A percentile compares a stretch with the other conserved stretches of the same genome.
Conservation (phyloP, 2,329 filamentous ascomycete genomes). For the Dothistroma pini region DNA sequence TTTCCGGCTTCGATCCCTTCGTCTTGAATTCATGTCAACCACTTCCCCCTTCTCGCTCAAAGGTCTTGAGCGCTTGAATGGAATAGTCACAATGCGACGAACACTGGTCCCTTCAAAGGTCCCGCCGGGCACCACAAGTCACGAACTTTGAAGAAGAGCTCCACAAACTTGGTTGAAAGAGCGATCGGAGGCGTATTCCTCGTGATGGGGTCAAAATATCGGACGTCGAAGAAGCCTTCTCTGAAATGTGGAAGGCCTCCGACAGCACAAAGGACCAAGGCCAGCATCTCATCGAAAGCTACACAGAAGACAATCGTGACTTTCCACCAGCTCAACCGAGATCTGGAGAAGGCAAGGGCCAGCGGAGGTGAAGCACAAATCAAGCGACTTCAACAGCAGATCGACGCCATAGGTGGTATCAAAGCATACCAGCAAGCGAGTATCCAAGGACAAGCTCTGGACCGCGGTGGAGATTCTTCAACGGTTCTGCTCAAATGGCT, state of each 20-base stretch:
- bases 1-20: background rate
- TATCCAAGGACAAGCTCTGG: constrained; percentile 57
- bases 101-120: background rate
- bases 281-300: constrained; percentile 52
- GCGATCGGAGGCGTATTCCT: background rate
- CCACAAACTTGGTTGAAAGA: background rate
- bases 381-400: constrained; percentile 45
- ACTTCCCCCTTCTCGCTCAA: background rate
- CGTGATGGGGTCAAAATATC: background rate
- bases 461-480: constrained; percentile 62
- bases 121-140: background rate
- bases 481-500: constrained; percentile 59
- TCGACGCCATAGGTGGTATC: constrained; percentile 56
- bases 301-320: constrained; percentile 57
- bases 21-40: background rate
- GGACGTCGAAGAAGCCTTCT: constrained; percentile 9
- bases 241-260: constrained; percentile 42
- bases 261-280: constrained; percentile 34
- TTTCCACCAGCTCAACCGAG: constrained; percentile 59
- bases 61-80: background rate
- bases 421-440: constrained; percentile 60
- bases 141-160: background rate
- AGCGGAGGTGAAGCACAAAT: constrained; percentile 41
- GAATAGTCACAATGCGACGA: background rate
- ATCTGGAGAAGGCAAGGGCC: constrained; percentile 49